A percentile compares a stretch with the other conserved stretches of the same genome.
Conservation (phyloP, 1,284 basidiomycete species). For the Pseudozyma hubeiensis region DNA sequence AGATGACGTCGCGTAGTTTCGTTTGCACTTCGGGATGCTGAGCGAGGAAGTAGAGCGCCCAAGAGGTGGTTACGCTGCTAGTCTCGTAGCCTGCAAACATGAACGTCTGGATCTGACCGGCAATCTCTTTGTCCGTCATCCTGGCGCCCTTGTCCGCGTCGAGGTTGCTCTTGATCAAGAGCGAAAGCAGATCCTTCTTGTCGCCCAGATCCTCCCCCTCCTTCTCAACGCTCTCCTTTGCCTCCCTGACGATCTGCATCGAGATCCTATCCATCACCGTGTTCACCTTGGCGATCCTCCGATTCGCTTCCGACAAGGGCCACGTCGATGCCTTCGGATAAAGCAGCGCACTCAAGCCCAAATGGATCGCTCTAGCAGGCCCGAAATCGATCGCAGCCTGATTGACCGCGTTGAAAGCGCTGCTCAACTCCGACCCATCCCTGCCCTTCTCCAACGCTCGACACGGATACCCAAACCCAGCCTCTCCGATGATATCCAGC, state of each 20-base stretch:
- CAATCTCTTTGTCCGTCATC: conserved; percentile 77
- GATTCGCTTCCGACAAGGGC: conserved; percentile 37
- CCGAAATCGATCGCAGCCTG: conserved; percentile 49
- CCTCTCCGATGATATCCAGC: conserved; percentile 65
- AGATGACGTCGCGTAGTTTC: conserved; percentile 39
- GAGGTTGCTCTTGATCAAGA: conserved; percentile 39
- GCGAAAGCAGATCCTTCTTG: conserved; percentile 41
- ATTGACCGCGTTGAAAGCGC: conserved; percentile 42
- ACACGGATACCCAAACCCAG: conserved; percentile 62
- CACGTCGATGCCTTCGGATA: conserved; percentile 33
- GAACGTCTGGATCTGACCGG: conserved; percentile 82
- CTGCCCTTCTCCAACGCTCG: conserved; percentile 50
- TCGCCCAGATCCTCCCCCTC: conserved; percentile 34
- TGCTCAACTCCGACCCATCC: conserved; percentile 30
- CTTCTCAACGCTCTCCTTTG: conserved; percentile 13
- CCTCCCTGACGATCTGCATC: conserved; percentile 30
- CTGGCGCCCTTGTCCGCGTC: conserved; percentile 69
- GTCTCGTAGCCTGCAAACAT: conserved; percentile 86
- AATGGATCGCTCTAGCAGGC: conserved; percentile 29
- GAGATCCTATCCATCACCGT: conserved; percentile 36
- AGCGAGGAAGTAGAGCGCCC: conserved; percentile 80
- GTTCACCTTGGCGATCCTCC: conserved; percentile 36
- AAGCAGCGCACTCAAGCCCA: conserved; percentile 31
- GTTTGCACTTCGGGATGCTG: conserved; percentile 75
- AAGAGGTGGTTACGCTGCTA: conserved; percentile 80